phyloP scores from a whole-genome alignment of 371 early-diverging fungal genomes.

The Mortierella sp. region DNA sequence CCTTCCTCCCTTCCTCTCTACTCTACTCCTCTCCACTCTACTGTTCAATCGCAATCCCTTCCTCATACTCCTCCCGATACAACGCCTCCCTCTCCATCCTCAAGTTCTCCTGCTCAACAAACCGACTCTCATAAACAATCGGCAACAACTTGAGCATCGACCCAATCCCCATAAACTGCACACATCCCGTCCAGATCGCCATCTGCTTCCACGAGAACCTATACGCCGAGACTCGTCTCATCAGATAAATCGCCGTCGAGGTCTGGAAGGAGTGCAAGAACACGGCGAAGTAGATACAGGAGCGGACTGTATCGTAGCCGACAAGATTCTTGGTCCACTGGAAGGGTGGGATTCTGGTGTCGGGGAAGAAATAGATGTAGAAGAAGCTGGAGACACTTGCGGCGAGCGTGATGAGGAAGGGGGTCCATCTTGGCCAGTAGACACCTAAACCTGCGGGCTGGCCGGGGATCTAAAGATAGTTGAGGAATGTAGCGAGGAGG shows the following conservation, averaged over 20 bases:
- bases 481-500: neutral
- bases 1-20: no score
- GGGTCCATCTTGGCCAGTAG: conserved; percentile 44
- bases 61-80: neutral
- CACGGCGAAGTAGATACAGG: conserved; percentile 35
- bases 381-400: conserved; percentile 24
- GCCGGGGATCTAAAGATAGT: conserved; percentile 35
- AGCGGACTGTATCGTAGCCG: conserved; percentile 17
- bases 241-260: conserved; percentile 35
- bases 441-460: conserved; percentile 33
- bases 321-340: conserved; percentile 16
- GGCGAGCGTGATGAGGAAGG: conserved; percentile 32
- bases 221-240: conserved; percentile 26
- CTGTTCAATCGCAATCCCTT: neutral
- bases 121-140: conserved; percentile 44
- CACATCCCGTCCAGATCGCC: conserved; percentile 25
- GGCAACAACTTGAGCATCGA: conserved; percentile 49
- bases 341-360: conserved; percentile 19
- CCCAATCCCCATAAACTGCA: conserved; percentile 41
- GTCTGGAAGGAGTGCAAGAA: conserved; percentile 35
- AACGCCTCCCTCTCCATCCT: neutral
- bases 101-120: conserved; percentile 24
- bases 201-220: conserved; percentile 30
- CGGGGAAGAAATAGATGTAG: conserved; percentile 35
- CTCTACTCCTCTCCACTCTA: neutral